A percentile compares a stretch with the other conserved stretches of the same genome.
Evolutionary conservation across 805 yeast species (phyloP).

Genomic region (Metschnikowia santaceciliae): DNA sequence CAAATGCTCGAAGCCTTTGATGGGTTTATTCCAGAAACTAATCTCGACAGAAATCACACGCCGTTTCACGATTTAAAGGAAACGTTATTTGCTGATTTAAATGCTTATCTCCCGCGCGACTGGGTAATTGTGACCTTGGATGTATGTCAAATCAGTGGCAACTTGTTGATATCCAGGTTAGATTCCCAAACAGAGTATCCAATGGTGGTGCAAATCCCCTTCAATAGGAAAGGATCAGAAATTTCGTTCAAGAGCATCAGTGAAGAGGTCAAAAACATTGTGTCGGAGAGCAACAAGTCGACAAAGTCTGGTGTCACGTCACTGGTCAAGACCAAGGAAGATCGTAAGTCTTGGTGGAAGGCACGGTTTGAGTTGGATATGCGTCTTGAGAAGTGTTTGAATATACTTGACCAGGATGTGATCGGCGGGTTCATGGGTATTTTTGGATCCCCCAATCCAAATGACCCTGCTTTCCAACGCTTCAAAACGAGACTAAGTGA

Average conservation of each 20-base stretch:
- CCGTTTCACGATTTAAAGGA: constrained; percentile 9
- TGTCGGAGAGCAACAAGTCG: constrained; percentile 56
- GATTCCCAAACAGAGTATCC: constrained; percentile 30
- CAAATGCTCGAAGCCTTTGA: not conserved
- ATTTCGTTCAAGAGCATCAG: constrained; percentile 42
- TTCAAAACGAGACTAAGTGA: constrained; percentile 20
- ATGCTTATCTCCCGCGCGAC: constrained; percentile 31
- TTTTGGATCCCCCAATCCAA: constrained; percentile 38
- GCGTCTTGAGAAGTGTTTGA: constrained; percentile 49
- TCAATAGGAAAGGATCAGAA: constrained; percentile 45
- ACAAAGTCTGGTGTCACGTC: constrained; percentile 54
- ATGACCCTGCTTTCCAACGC: constrained; percentile 15
- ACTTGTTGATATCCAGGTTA: constrained; percentile 50
- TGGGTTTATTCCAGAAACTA: constrained; percentile 12
- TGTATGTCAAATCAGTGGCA: constrained; percentile 53
- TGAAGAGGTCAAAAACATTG: constrained; percentile 37
- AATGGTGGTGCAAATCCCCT: constrained; percentile 54
- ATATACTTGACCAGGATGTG: constrained; percentile 61
- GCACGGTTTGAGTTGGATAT: constrained; percentile 59
- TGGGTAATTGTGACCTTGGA: constrained; percentile 66
- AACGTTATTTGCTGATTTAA: constrained; percentile 11
- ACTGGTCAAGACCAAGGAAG: constrained; percentile 50
- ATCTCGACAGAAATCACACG: constrained; percentile 5
- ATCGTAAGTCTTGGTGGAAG: constrained; percentile 76
- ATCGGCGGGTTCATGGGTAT: constrained; percentile 72